These are phyloP conservation scores for Sanguinoderma infundibulare DNA, from an alignment of 1,284 basidiomycete genomes.

Conservation along the genomic window DNA sequence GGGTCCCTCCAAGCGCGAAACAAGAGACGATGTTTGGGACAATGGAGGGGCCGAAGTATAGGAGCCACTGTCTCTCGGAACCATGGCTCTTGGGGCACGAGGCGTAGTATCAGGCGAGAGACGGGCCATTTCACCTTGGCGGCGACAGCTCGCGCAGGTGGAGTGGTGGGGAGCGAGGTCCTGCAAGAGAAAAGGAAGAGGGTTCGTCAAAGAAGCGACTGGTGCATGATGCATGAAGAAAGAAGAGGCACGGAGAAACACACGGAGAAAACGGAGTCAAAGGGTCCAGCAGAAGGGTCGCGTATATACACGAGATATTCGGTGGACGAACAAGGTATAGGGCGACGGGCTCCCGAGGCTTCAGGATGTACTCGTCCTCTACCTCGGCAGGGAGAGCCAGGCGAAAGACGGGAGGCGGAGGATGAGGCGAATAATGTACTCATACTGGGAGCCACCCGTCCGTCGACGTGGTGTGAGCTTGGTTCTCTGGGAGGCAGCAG, in stretches of 20 bases:
- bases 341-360: constrained; percentile 53
- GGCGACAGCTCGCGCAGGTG: constrained; percentile 28
- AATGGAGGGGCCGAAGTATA: constrained; percentile 3
- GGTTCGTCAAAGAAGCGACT: constrained; percentile 30
- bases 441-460: constrained; percentile 34
- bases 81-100: constrained; percentile 46
- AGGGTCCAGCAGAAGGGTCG: constrained; percentile 43
- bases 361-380: constrained; percentile 49
- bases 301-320: constrained; percentile 46
- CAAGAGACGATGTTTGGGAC: constrained; percentile 6
- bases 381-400: constrained; percentile 51
- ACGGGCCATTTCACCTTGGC: constrained; percentile 18
- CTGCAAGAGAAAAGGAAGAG: constrained; percentile 53
- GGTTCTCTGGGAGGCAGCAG: neutral
- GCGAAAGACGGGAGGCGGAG: constrained; percentile 48
- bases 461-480: constrained; percentile 12
- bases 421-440: constrained; percentile 82
- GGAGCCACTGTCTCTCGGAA: constrained; percentile 19
- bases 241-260: constrained; percentile 39
- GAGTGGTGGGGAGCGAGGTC: constrained; percentile 51
- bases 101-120: constrained; percentile 30
- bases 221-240: constrained; percentile 36
- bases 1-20: constrained; percentile 1
- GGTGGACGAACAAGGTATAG: constrained; percentile 44
- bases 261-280: constrained; percentile 39